phyloP scores from a whole-genome alignment of 257 asterid species.

The Rehmannia glutinosa region DNA sequence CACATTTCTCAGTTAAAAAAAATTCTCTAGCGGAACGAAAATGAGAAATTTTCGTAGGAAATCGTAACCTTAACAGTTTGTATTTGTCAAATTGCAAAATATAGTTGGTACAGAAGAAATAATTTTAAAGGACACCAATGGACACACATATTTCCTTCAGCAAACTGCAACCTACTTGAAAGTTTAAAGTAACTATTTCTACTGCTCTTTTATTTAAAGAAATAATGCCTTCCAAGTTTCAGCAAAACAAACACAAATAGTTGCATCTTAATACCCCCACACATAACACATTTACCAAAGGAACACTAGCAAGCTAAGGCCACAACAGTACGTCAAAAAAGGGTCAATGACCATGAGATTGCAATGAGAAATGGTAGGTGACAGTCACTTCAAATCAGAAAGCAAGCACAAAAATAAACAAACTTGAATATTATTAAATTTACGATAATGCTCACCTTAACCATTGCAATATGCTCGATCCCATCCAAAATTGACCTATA shows the following conservation, averaged over 20 bases:
- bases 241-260: too few species aligned
- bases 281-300: neutral
- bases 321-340: neutral
- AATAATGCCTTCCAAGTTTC: too few species aligned
- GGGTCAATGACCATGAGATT: neutral
- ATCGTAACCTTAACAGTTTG: too few species aligned
- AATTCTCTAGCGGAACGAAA: too few species aligned
- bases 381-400: neutral
- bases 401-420: neutral
- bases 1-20: too few species aligned
- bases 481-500: constrained; percentile 84
- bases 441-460: constrained; percentile 52
- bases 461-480: constrained; percentile 95
- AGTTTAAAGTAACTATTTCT: too few species aligned
- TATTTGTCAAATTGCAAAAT: too few species aligned
- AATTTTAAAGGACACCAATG: neutral
- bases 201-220: too few species aligned
- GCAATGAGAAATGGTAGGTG: neutral
- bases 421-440: neutral
- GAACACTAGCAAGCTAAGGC: neutral
- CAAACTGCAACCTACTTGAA: too few species aligned
- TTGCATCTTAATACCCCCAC: too few species aligned
- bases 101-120: too few species aligned
- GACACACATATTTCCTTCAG: neutral
- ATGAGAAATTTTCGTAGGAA: too few species aligned